Percentiles rank a stretch among this genome's conserved stretches.
These are phyloP conservation scores for Tripterygium wilfordii DNA, from an alignment of 177 flowering plant species.

Conservation along the genomic window DNA sequence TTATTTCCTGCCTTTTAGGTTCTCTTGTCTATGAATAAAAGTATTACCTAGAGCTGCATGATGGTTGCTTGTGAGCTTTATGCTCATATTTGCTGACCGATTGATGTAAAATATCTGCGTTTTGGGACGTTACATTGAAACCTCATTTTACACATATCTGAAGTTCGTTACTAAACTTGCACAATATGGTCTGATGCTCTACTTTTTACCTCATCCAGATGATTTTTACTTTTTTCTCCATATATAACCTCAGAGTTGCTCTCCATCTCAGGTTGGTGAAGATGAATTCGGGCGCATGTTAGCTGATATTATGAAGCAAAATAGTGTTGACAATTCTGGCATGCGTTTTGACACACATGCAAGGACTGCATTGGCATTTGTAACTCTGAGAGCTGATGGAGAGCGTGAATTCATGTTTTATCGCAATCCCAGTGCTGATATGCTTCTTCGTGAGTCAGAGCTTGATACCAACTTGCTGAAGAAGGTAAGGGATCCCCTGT, in stretches of 20 bases:
- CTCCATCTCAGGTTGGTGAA: slow-evolving; percentile 34
- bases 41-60: no score
- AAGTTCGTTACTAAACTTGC: no score
- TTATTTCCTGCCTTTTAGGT: no score
- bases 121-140: no score
- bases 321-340: slow-evolving; percentile 41
- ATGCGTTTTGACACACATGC: slow-evolving; percentile 45
- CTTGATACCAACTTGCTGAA: slow-evolving; percentile 30
- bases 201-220: no score
- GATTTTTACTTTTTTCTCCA: not conserved
- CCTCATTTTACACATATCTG: no score
- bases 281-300: slow-evolving; percentile 58
- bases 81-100: no score
- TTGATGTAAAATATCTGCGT: no score
- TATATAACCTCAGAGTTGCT: not conserved
- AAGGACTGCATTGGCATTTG: slow-evolving; percentile 55
- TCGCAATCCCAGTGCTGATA: slow-evolving; percentile 46
- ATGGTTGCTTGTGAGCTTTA: no score
- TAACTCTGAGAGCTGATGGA: slow-evolving; percentile 43
- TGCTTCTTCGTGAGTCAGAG: slow-evolving; percentile 38
- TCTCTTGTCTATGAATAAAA: no score
- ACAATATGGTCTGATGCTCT: not conserved
- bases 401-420: slow-evolving; percentile 57
- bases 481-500: no score
- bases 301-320: slow-evolving; percentile 39